Evolutionary conservation across 208 protist genomes (phyloP), one percentile per base, ranked within the genome.

Genomic region (Trypanosoma melophagium): DNA sequence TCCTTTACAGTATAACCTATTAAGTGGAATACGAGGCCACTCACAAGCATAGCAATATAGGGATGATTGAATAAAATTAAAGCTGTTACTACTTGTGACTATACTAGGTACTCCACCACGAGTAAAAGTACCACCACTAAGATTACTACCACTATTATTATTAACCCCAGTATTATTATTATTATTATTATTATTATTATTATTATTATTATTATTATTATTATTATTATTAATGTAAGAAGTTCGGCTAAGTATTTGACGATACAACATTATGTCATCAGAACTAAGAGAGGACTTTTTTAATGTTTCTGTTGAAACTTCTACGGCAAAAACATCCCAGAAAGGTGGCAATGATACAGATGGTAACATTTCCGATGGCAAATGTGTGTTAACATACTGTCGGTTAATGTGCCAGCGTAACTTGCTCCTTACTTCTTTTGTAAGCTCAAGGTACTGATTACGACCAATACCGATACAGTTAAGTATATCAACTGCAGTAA

Each of bases 401-500:
- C 83, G 80, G 42, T 87, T 91, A 10, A 87, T 74, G 60, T 90
- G 87, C 81, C 92, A 96, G 13, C 84, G 73, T 44, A 89, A 69
- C 74, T 96, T 98, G 35, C 89, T 85, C 55, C 94, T 76, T 51
- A 92, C 93, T 66, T 95, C 87, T 60, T 98, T 98, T 66, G 98
- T 98, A 8, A 98, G 78, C 72, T 98, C 93, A 28, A 99, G 95
- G 82, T 97, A 99, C 71, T 98, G 89, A 76, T 99, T 99, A 31
- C 98, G 85, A 16, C 98, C 98, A 64, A 99, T 97, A 9, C 93
- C 95, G 16, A 99, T 71, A 60, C 98, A 66, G 45, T 94, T 89
- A 3, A 98, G 78, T 19, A 95, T 77, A 76, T 99, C 98, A 3
- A 97, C 87, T 13, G 98, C 98, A 13, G 97, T 98, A 69, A 99